Evolutionary conservation across 208 protist species (phyloP).

Genomic region (Blastocrithidia nonstop): DNA sequence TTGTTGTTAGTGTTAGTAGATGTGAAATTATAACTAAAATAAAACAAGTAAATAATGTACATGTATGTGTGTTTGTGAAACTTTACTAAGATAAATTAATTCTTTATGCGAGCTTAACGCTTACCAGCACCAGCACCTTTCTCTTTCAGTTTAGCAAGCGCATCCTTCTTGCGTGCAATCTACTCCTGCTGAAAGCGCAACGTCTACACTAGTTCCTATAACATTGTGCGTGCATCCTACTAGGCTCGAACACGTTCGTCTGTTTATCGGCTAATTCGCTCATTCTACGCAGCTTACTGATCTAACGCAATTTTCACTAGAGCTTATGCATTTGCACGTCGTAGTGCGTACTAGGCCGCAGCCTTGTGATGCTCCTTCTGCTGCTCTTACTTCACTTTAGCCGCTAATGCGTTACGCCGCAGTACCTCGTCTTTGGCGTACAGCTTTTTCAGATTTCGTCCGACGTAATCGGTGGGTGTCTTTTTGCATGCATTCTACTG

Average conservation of each 20-base stretch:
- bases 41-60: slow-evolving; percentile 1
- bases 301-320: neutral
- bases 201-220: slow-evolving; percentile 53
- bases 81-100: slow-evolving; percentile 1
- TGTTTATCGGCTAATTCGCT: slow-evolving; percentile 41
- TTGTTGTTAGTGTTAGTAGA: neutral
- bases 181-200: slow-evolving; percentile 55
- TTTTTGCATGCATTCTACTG: slow-evolving; percentile 70
- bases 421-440: slow-evolving; percentile 61
- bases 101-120: neutral
- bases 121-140: slow-evolving; percentile 6
- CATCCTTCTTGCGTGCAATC: slow-evolving; percentile 36
- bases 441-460: slow-evolving; percentile 52
- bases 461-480: slow-evolving; percentile 66
- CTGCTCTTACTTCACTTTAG: slow-evolving; percentile 11
- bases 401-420: slow-evolving; percentile 13
- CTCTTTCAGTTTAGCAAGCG: slow-evolving; percentile 38
- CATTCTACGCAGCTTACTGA: slow-evolving; percentile 28
- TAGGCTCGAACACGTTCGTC: slow-evolving; percentile 49
- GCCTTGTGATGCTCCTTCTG: slow-evolving; percentile 9
- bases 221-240: slow-evolving; percentile 51
- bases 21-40: neutral
- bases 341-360: slow-evolving; percentile 11
- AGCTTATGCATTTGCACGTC: slow-evolving; percentile 5
- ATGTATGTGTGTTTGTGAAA: neutral